Evolutionary conservation across 495 filamentous ascomycete species (phyloP), one percentile per base, ranked within the genome.

Genomic region (Apiosordaria backusii): DNA sequence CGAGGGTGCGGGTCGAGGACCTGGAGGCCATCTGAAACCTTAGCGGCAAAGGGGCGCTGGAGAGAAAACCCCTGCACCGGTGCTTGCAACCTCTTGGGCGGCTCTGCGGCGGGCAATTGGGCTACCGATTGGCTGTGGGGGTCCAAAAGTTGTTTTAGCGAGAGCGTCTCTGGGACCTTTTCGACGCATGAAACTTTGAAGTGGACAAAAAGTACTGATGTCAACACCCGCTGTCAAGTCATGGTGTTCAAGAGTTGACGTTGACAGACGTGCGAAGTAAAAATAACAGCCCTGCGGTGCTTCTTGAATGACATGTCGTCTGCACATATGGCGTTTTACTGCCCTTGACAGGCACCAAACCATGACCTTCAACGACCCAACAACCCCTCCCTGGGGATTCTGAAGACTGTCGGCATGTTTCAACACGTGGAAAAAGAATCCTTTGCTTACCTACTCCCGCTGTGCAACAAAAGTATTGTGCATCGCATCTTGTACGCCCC

Each of bases 21-120:
- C 35, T 45, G 52, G 52, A 55, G 60, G 45, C 23, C 26, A 57
- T 62, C 69, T 76, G 74, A 76, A 76, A 76, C 74, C 21, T 50
- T 68, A 67, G 70, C 62, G 70, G 68, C 65, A 63, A 64, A 65
- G 63, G 50, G 50, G 60, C n/a, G 52, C 52, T 23, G n/a, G 52
- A 3, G 15, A n/a, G 52, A 55, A 19, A 5, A 55, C 52, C 52
- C 52, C 52, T 55, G 52, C 52, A 55, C n/a, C 40, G 21, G 52
- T 23, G 52, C n/a, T 61, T 21, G 52, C 55, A 52, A 19, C 67
- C 50, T 16, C 50, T 64, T 62, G 64, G 68, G 67, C 64, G 67
- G 57, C 57, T 62, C 50, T 23, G 52, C 52, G 52, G n/a, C 52
- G 52, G 35, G 35, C 62, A 59, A 21, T 54, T 45, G 35, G n/a